A percentile compares a stretch with the other conserved stretches of the same genome.
Evolutionary conservation across 2,329 filamentous ascomycete genomes (phyloP).

Genomic region (Fusarium drepaniforme): DNA sequence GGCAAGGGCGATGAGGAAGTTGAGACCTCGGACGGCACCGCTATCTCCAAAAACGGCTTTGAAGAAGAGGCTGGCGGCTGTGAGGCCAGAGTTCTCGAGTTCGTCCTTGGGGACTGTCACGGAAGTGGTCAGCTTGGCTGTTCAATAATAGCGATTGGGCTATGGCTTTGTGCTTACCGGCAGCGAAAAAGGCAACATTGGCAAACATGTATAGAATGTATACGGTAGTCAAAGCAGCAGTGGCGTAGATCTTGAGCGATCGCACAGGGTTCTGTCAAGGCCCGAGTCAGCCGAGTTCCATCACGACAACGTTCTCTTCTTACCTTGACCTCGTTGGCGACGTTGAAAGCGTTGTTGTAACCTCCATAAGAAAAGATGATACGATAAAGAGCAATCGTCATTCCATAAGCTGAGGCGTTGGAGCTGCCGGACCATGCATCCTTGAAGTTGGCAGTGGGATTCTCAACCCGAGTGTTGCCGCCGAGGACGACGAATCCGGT

Average conservation of each 20-base stretch:
- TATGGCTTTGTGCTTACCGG: constrained; percentile 26
- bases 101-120: constrained; percentile 57
- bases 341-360: constrained; percentile 71
- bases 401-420: constrained; percentile 45
- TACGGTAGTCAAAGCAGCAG: constrained; percentile 63
- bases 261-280: constrained; percentile 65
- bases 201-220: constrained; percentile 67
- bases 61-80: constrained; percentile 70
- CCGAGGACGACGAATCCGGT: constrained; percentile 71
- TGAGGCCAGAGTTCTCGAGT: constrained; percentile 62
- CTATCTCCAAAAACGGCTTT: constrained; percentile 64
- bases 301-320: not conserved
- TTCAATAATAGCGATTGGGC: not conserved
- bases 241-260: constrained; percentile 62
- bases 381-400: constrained; percentile 64
- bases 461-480: constrained; percentile 41
- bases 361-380: constrained; percentile 70
- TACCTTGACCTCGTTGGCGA: constrained; percentile 66
- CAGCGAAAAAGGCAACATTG: constrained; percentile 72
- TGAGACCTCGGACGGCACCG: constrained; percentile 60
- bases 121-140: not conserved
- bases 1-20: constrained; percentile 68
- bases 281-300: not conserved
- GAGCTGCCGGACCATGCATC: constrained; percentile 1
- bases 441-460: constrained; percentile 1